phyloP scores from a whole-genome alignment of 768 basidiomycete species.

The Daedaleopsis nitida region DNA sequence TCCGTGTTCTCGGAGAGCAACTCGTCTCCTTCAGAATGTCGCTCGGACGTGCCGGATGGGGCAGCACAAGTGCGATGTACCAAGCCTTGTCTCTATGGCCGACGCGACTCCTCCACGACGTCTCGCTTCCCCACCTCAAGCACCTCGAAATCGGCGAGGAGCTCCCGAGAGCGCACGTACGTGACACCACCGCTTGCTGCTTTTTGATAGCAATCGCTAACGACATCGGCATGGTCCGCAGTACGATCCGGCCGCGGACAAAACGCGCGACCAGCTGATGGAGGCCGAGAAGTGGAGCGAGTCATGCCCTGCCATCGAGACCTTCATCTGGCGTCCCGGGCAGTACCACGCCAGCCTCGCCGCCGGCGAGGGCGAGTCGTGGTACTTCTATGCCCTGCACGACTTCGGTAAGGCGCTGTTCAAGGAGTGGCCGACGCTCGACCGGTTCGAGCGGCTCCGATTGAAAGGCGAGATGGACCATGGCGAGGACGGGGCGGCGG shows the following conservation, averaged over 20 bases:
- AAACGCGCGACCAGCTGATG: neutral
- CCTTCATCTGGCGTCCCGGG: neutral
- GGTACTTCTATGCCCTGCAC: neutral
- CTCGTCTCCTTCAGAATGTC: neutral
- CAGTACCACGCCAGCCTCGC: neutral
- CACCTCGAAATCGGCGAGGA: neutral
- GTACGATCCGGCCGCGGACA: neutral
- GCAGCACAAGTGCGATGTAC: neutral
- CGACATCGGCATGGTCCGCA: too few relatives aligned
- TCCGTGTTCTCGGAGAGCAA: neutral
- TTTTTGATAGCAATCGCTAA: too few relatives aligned
- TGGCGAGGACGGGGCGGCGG: too few relatives aligned
- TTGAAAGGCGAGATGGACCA: too few relatives aligned
- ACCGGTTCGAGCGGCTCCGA: neutral
- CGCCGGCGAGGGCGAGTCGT: neutral
- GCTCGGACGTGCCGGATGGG: neutral
- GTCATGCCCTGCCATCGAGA: neutral
- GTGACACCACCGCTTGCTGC: too few relatives aligned
- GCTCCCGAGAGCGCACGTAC: neutral
- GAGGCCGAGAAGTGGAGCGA: neutral
- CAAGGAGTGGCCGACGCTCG: neutral
- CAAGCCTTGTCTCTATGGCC: neutral
- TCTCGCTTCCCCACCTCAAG: neutral
- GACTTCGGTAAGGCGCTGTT: neutral
- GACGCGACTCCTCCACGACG: neutral